These are phyloP conservation scores for Lasiosphaeris hirsuta DNA, from an alignment of 495 filamentous ascomycete genomes.

Conservation along the genomic window DNA sequence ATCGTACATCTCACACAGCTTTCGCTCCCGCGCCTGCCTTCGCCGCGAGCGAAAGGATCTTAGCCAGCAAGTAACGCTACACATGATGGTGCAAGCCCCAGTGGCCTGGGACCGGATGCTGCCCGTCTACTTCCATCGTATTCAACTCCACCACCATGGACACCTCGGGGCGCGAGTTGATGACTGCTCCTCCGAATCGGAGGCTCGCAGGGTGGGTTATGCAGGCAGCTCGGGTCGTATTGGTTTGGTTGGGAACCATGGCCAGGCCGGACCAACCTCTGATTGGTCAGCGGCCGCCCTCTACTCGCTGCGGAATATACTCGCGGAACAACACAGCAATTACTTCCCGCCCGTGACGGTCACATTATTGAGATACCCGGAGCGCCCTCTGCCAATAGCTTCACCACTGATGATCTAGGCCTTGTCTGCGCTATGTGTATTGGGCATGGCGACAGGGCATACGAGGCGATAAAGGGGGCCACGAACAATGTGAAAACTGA, in stretches of 20 bases:
- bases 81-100: no score
- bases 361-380: background rate
- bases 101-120: no score
- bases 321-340: slow-evolving; percentile 1
- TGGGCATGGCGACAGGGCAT: slow-evolving; percentile 8
- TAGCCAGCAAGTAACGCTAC: no score
- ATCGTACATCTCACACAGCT: no score
- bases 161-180: background rate
- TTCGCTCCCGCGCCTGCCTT: no score
- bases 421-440: background rate
- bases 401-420: background rate
- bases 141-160: background rate
- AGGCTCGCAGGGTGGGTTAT: background rate
- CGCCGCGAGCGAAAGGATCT: no score
- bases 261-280: background rate
- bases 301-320: slow-evolving; percentile 2
- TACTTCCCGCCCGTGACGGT: background rate
- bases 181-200: background rate
- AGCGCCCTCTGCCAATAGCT: background rate
- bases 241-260: background rate
- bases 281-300: background rate
- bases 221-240: background rate
- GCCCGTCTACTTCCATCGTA: no score
- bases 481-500: background rate
- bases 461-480: background rate